Conservation (phyloP, 2,329 filamentous ascomycete genomes). For the Cadophora luteo-olivacea region DNA sequence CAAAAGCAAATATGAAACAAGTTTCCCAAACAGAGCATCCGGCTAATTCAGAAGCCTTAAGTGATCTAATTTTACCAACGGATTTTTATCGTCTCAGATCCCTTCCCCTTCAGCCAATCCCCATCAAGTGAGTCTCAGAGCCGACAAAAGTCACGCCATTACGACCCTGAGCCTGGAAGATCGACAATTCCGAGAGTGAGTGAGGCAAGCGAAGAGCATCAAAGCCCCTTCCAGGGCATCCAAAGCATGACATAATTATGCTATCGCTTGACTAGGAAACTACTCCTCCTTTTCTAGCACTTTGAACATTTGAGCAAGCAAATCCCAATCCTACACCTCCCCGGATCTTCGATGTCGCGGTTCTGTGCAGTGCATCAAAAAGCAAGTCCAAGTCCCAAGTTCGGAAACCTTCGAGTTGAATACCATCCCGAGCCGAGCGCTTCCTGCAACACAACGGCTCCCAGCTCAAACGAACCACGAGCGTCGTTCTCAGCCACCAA, state of each 20-base stretch:
- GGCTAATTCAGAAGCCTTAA: neutral
- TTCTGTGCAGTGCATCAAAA: neutral
- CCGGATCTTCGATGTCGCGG: constrained; percentile 13
- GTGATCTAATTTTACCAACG: constrained; percentile 7
- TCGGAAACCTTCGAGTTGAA: neutral
- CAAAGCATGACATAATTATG: constrained; percentile 10
- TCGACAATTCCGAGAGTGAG: constrained; percentile 11
- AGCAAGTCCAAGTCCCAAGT: neutral
- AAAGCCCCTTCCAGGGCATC: neutral
- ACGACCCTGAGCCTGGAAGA: constrained; percentile 6
- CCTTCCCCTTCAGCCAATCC: neutral
- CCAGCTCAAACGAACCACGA: neutral
- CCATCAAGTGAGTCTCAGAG: neutral
- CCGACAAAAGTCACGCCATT: constrained; percentile 13
- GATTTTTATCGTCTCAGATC: constrained; percentile 22
- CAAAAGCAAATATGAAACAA: constrained; percentile 25
- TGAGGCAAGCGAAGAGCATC: neutral
- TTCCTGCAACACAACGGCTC: constrained; percentile 5
- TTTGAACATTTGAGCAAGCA: neutral
- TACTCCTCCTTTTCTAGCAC: neutral
- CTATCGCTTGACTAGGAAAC: neutral
- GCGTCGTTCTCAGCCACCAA: neutral
- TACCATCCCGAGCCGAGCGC: neutral
- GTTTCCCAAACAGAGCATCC: constrained; percentile 22
- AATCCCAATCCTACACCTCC: neutral